phyloP scores from a whole-genome alignment of 495 filamentous ascomycete species.

The Penicillium dipodomyicola region DNA sequence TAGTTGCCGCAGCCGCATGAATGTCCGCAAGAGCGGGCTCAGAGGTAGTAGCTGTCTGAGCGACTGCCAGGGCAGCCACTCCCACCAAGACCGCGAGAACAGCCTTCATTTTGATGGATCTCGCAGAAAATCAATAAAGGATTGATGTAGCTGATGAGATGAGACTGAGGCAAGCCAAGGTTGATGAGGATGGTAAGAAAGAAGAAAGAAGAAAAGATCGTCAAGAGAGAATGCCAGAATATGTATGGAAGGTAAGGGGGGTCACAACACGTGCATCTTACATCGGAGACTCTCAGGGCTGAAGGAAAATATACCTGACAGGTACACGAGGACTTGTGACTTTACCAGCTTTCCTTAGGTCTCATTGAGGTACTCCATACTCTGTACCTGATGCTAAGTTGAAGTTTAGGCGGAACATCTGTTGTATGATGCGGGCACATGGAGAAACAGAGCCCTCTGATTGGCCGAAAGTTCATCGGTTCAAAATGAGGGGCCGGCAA shows the following conservation, averaged over 20 bases:
- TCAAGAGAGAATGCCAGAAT: neutral
- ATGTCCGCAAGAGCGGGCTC: slow-evolving; percentile 33
- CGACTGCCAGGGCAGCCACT: slow-evolving; percentile 22
- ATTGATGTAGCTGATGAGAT: slow-evolving; percentile 2
- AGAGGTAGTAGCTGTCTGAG: slow-evolving; percentile 26
- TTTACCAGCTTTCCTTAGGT: neutral
- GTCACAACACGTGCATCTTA: slow-evolving; percentile 2
- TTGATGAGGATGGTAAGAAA: neutral
- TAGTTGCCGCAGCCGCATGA: slow-evolving; percentile 29
- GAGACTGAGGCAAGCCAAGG: neutral
- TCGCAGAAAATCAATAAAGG: neutral
- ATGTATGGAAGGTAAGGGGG: neutral
- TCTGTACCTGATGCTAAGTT: neutral
- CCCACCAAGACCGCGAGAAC: slow-evolving; percentile 21
- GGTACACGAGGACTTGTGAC: neutral
- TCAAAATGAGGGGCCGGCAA: neutral
- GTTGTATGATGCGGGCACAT: neutral
- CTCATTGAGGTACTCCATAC: neutral
- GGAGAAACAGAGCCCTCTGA: neutral
- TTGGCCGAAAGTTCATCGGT: neutral
- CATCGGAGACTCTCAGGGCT: neutral
- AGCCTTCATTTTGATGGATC: slow-evolving; percentile 27
- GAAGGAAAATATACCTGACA: neutral
- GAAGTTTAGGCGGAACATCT: neutral
- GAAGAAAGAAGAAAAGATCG: neutral